A percentile compares a stretch with the other conserved stretches of the same genome.
phyloP scores from a whole-genome alignment of 371 early-diverging fungal species.

The Thermomucor indicae-seudaticae region DNA sequence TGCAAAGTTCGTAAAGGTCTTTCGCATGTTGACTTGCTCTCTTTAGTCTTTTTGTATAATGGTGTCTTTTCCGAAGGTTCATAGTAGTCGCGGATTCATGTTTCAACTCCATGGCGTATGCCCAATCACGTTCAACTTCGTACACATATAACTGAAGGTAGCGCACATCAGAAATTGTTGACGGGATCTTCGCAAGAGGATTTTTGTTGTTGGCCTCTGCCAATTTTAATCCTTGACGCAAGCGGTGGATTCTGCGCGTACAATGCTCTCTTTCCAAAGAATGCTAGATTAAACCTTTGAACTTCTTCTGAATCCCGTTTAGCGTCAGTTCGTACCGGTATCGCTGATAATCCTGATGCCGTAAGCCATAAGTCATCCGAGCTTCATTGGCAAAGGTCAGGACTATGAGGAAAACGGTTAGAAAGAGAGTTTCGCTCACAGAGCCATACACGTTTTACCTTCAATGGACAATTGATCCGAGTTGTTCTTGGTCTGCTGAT shows the following conservation, averaged over 20 bases:
- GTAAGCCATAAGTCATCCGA: constrained; percentile 76
- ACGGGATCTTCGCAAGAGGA: constrained; percentile 43
- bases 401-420: no score
- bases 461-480: no score
- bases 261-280: constrained; percentile 54
- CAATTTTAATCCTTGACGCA: constrained; percentile 57
- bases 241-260: constrained; percentile 61
- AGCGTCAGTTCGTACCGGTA: constrained; percentile 50
- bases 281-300: background rate
- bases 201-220: constrained; percentile 55
- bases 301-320: background rate
- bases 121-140: constrained; percentile 78
- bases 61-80: constrained; percentile 66
- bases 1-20: constrained; percentile 48
- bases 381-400: constrained; percentile 59
- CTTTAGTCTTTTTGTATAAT: constrained; percentile 60
- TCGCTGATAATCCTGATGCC: constrained; percentile 79
- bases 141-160: constrained; percentile 62
- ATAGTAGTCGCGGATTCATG: constrained; percentile 50
- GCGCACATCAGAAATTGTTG: constrained; percentile 44
- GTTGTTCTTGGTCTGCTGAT: no score
- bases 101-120: constrained; percentile 77
- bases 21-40: constrained; percentile 57
- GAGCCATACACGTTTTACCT: no score
- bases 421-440: no score